These are phyloP conservation scores for Candida corydali DNA, from an alignment of 805 yeast genomes.

Conservation along the genomic window DNA sequence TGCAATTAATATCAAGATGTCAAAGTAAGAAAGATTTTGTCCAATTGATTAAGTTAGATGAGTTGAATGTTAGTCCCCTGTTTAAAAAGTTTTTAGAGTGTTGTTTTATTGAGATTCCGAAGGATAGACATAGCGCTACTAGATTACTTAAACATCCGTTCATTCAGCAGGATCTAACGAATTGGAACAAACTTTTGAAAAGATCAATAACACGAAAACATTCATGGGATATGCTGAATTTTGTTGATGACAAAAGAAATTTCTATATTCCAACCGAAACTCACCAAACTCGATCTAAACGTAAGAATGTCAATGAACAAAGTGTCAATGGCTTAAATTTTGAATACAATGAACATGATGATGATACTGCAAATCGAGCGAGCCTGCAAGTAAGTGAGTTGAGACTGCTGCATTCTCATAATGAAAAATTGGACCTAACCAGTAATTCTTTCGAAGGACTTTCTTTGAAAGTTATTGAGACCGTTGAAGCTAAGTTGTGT, in stretches of 20 bases:
- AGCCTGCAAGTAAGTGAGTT: not conserved
- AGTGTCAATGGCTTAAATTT: constrained; percentile 33
- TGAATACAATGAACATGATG: constrained; percentile 12
- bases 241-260: constrained; percentile 24
- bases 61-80: constrained; percentile 16
- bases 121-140: constrained; percentile 26
- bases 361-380: not conserved
- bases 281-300: too few species aligned
- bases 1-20: constrained; percentile 34
- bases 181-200: constrained; percentile 18
- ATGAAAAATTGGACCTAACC: too few species aligned
- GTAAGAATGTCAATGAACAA: too few species aligned
- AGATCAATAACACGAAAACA: constrained; percentile 31
- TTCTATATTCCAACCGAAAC: constrained; percentile 37
- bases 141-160: constrained; percentile 31
- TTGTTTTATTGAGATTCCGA: constrained; percentile 33
- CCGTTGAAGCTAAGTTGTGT: constrained; percentile 25
- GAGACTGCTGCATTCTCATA: too few species aligned
- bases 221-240: constrained; percentile 38
- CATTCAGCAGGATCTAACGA: constrained; percentile 15
- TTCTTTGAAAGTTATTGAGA: constrained; percentile 38
- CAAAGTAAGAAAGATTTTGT: constrained; percentile 25
- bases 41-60: constrained; percentile 21
- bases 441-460: not conserved
- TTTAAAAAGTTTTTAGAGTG: constrained; percentile 29